Evolutionary conservation across 176 grass and related monocot genomes (phyloP).

Genomic region (Carex pumila): DNA sequence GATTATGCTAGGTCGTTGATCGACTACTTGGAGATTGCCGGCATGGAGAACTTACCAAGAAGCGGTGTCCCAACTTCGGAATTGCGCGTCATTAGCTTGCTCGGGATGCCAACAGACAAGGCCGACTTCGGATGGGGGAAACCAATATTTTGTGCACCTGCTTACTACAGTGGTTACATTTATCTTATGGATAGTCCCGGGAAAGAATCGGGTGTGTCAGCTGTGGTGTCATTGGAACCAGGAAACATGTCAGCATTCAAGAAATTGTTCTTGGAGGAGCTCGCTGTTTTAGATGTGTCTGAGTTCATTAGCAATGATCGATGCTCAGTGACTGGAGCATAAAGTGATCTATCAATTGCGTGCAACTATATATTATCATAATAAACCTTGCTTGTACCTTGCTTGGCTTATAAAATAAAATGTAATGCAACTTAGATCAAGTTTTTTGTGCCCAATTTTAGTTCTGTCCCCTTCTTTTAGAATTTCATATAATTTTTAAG

Average conservation of each 20-base stretch:
- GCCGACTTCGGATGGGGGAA: constrained; percentile 63
- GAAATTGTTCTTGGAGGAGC: constrained; percentile 41
- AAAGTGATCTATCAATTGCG: not conserved
- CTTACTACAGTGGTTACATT: constrained; percentile 49
- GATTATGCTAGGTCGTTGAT: constrained; percentile 47
- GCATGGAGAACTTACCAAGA: constrained; percentile 28
- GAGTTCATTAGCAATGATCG: not conserved
- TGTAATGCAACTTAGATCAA: too few relatives aligned
- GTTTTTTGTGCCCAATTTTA: too few relatives aligned
- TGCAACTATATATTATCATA: too few relatives aligned
- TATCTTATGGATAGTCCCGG: constrained; percentile 46
- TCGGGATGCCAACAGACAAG: constrained; percentile 44
- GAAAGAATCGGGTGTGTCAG: constrained; percentile 36
- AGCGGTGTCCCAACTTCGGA: constrained; percentile 24
- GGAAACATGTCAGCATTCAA: constrained; percentile 52
- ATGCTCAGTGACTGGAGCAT: not conserved
- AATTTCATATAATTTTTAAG: too few relatives aligned
- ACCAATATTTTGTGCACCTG: constrained; percentile 36
- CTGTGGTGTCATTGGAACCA: constrained; percentile 52
- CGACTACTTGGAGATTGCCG: constrained; percentile 38
- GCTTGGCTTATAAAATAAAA: too few relatives aligned
- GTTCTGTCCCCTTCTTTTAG: too few relatives aligned
- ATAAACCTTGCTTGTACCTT: too few relatives aligned
- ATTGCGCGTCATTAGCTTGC: constrained; percentile 56
- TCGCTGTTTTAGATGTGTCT: constrained; percentile 4